Evolutionary conservation across 768 basidiomycete genomes (phyloP), one percentile per base, ranked within the genome.

Genomic region (Termitomyces eurrhizus): DNA sequence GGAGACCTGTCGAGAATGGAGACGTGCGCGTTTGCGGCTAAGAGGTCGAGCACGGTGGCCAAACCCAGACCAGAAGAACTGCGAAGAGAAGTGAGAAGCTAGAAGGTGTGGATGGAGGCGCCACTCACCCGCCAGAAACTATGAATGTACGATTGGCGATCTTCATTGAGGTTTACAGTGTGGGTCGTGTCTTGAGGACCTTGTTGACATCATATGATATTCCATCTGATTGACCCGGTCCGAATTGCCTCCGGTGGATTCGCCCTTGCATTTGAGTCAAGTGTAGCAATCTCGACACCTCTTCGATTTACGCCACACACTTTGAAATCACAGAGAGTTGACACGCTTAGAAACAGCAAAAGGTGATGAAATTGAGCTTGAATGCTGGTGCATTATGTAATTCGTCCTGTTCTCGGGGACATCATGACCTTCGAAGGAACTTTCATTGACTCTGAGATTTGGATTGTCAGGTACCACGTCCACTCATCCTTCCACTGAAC

Each of bases 31-130:
- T 42, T 44, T n/a, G 73, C 68, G 3, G 71, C 62, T 32, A 81
- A 71, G 26, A 88, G 76, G 49, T 74, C 75, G 4, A 74, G 67
- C 6, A 78, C 81, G 4, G 84, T 83, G 13, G 81, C 81, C 8
- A 84, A 75, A 21, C 85, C 85, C 12, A 86, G 75, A 32, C 84
- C 84, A 42, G 83, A 83, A 14, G 83, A 82, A 6, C 83, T 85
- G 62, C 56, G 21, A 49, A 36, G 51, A 53, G 46, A 29, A 46
- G 29, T 33, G 9, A 57, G 32, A 42, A 29, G 29, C 29, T 29
- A 29, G 1, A 29, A 12, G 11, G 42, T 33, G 8, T 26, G 36
- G 24, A 50, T 14, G 44, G 14, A 26, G n/a, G 41, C 24, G 12
- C 14, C 26, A 70, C 78, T 66, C 64, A 84, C 83, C 84, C 84